Evolutionary conservation across 1,284 basidiomycete species (phyloP).

Genomic region (Stygiomarasmius scandens): DNA sequence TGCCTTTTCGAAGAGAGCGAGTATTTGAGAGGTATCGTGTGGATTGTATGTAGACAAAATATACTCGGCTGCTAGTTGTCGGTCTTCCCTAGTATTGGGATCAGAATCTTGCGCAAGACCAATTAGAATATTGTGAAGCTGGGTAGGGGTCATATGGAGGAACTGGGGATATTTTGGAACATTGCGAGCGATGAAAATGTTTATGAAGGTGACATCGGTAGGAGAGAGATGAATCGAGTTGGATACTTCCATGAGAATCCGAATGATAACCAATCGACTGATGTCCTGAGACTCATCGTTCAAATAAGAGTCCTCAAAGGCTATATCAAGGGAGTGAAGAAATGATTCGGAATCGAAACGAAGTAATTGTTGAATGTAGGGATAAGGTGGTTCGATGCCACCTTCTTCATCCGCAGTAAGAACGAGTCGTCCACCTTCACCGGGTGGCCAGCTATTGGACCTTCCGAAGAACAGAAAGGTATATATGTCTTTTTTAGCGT

Average conservation of each 20-base stretch:
- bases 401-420: slow-evolving; percentile 75
- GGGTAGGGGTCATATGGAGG: slow-evolving; percentile 62
- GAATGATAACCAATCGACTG: slow-evolving; percentile 83
- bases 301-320: slow-evolving; percentile 91
- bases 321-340: slow-evolving; percentile 91
- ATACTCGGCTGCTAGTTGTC: slow-evolving; percentile 94
- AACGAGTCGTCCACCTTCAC: slow-evolving; percentile 70
- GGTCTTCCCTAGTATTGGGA: slow-evolving; percentile 81
- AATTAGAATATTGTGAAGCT: slow-evolving; percentile 77
- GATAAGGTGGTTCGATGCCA: slow-evolving; percentile 79
- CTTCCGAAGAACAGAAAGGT: slow-evolving; percentile 84
- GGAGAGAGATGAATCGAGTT: slow-evolving; percentile 57
- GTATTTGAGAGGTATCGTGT: slow-evolving; percentile 70
- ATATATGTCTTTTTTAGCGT: slow-evolving; percentile 77
- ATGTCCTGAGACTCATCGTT: slow-evolving; percentile 73
- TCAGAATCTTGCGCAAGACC: slow-evolving; percentile 78
- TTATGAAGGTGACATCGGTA: slow-evolving; percentile 78
- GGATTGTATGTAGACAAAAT: slow-evolving; percentile 93
- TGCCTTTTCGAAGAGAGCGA: slow-evolving; percentile 77
- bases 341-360: slow-evolving; percentile 94
- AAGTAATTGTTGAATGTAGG: slow-evolving; percentile 85
- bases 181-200: slow-evolving; percentile 96
- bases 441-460: slow-evolving; percentile 78
- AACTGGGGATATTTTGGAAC: slow-evolving; percentile 96
- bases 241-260: slow-evolving; percentile 83